Evolutionary conservation across 768 basidiomycete species (phyloP), one percentile per base, ranked within the genome.

Genomic region (Trametopsis cervina): DNA sequence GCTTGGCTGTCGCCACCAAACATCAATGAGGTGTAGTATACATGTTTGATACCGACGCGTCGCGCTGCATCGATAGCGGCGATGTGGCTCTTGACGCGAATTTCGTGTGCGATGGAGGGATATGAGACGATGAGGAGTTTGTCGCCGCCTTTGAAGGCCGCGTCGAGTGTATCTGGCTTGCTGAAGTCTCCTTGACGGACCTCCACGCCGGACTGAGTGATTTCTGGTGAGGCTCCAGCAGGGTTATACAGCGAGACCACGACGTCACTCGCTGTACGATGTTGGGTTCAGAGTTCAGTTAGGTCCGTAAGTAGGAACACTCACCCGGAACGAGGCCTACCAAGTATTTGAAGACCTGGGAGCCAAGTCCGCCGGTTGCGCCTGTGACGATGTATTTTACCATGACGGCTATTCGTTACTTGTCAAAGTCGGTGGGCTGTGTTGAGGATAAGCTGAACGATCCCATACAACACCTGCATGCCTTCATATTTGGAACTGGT

Each of bases 21-120:
- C 37, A 58, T 60, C 42, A 68, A 65, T 35, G 59, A 61, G 24
- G 68, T 69, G 47, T 69, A 69, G 54, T 60, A 66, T 47, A 69
- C 45, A 44, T 62, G 66, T 51, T 59, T 56, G 50, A 69, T 51
- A 0, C 65, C 63, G 3, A 49, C 53, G 7, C 56, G 54, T 45
- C 61, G 60, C 12, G 66, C 66, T 13, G 67, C 66, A 37, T 67
- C 65, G 57, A 69, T 67, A 33, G 67, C 68, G 46, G 50, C 58
- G 25, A 37, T 56, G 57, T 69, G 68, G 38, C 46, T 49, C 24
- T 45, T 33, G 37, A 65, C 60, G 40, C 60, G 62, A 15, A 63
- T 47, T 21, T 61, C 59, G 54, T 62, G 56, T 18, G 61, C 58
- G 54, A 66, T 63, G 49, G 54, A 56, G 1, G 64, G 63, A 52